These are phyloP conservation scores for Colletotrichum shisoi DNA, from an alignment of 2,329 filamentous ascomycete species.

Conservation along the genomic window DNA sequence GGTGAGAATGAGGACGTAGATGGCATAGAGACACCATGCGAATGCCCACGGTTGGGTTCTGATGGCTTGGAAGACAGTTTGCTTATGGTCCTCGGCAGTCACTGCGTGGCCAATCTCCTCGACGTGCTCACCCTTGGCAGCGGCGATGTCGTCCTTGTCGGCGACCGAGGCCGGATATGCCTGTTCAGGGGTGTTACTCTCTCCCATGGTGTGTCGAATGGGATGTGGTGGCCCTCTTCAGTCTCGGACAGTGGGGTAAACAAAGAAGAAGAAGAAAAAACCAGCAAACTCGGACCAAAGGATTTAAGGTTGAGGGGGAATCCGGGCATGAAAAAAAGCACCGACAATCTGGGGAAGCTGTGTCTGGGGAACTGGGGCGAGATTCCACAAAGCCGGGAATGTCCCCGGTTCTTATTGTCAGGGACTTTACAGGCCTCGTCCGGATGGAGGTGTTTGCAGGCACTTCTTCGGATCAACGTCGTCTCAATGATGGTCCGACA, in stretches of 20 bases:
- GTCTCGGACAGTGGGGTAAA: background rate
- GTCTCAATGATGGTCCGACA: slow-evolving; percentile 22
- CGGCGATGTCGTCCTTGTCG: slow-evolving; percentile 34
- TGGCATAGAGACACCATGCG: slow-evolving; percentile 52
- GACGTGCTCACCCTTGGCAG: slow-evolving; percentile 32
- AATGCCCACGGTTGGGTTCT: slow-evolving; percentile 43
- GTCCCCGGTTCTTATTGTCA: slow-evolving; percentile 31
- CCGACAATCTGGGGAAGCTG: slow-evolving; percentile 28
- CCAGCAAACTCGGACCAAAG: background rate
- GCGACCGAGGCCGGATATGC: slow-evolving; percentile 17
- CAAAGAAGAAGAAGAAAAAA: background rate
- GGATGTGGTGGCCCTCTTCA: background rate
- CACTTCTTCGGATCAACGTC: slow-evolving; percentile 34
- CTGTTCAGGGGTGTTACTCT: slow-evolving; percentile 18
- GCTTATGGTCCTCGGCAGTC: slow-evolving; percentile 22
- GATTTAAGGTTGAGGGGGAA: background rate
- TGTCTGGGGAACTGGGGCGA: slow-evolving; percentile 30
- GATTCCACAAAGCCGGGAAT: slow-evolving; percentile 14
- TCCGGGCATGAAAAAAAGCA: slow-evolving; percentile 6
- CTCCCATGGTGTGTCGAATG: slow-evolving; percentile 2
- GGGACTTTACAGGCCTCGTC: background rate
- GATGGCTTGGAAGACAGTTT: slow-evolving; percentile 41
- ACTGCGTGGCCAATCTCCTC: slow-evolving; percentile 28
- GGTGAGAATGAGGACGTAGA: slow-evolving; percentile 52
- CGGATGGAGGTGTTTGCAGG: slow-evolving; percentile 12